A percentile compares a stretch with the other conserved stretches of the same genome.
These are phyloP conservation scores for Lecanicillium sp. DNA, from an alignment of 2,329 filamentous ascomycete species.

Conservation along the genomic window DNA sequence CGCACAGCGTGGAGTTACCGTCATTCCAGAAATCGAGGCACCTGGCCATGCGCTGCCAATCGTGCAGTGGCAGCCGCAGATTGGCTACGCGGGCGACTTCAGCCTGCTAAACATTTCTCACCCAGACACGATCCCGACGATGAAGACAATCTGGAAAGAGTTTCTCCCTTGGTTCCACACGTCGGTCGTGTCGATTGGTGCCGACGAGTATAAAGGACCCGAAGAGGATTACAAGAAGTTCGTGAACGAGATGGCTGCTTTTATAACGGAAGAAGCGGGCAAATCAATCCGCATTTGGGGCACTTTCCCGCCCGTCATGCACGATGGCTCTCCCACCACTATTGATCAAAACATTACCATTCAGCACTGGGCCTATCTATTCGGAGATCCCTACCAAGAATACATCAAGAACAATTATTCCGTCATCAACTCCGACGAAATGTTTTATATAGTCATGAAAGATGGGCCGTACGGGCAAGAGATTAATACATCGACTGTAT, in stretches of 20 bases:
- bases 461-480: constrained; percentile 39
- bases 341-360: constrained; percentile 19
- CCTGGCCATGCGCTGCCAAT: constrained; percentile 52
- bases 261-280: constrained; percentile 35
- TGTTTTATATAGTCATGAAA: constrained; percentile 21
- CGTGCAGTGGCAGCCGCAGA: constrained; percentile 53
- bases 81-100: constrained; percentile 40
- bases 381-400: constrained; percentile 18
- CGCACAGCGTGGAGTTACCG: constrained; percentile 48
- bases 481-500: constrained; percentile 37
- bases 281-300: constrained; percentile 48
- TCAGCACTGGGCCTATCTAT: constrained; percentile 31
- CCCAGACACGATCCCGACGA: constrained; percentile 44
- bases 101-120: constrained; percentile 41
- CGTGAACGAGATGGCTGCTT: constrained; percentile 37
- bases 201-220: constrained; percentile 46
- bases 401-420: constrained; percentile 21
- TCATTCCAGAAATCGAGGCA: constrained; percentile 55
- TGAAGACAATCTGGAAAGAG: constrained; percentile 45
- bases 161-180: constrained; percentile 51
- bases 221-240: constrained; percentile 45
- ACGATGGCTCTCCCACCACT: constrained; percentile 14
- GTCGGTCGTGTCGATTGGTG: constrained; percentile 49
- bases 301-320: constrained; percentile 27
- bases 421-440: constrained; percentile 22